Percentiles rank a stretch among this genome's conserved stretches.
Evolutionary conservation across 306 rosid species (phyloP).

Genomic region (Boehmeria nivea): DNA sequence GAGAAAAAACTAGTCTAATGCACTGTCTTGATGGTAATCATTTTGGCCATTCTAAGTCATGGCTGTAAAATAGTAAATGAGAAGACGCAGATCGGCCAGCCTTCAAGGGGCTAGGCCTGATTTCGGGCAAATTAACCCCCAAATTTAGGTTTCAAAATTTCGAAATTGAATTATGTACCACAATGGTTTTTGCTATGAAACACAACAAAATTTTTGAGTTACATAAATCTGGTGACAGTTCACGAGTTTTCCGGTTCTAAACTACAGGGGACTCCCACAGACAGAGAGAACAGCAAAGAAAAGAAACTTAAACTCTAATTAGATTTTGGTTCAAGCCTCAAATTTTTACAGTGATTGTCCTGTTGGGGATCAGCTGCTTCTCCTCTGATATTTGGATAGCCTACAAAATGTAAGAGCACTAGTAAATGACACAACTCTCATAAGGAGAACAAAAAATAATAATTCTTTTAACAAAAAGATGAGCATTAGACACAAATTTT

Average conservation of each 20-base stretch:
- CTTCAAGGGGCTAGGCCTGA: too few species aligned
- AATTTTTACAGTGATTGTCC: slow-evolving; percentile 14
- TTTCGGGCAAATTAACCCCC: too few species aligned
- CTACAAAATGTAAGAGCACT: slow-evolving; percentile 13
- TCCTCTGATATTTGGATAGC: slow-evolving; percentile 3
- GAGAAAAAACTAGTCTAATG: too few species aligned
- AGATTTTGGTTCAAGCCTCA: slow-evolving; percentile 20
- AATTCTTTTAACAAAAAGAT: not conserved
- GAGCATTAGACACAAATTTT: not conserved
- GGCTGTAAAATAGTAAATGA: too few species aligned
- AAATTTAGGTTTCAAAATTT: too few species aligned
- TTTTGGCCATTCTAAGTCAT: too few species aligned
- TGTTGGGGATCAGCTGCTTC: slow-evolving; percentile 6
- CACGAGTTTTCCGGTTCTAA: slow-evolving; percentile 8
- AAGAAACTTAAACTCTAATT: not conserved
- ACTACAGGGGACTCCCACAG: not conserved
- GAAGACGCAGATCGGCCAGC: too few species aligned
- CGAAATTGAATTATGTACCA: not conserved
- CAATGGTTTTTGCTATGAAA: too few species aligned
- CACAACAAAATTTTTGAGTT: slow-evolving; percentile 15
- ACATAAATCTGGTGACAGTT: not conserved
- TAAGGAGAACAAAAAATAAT: too few species aligned
- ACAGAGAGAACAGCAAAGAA: not conserved
- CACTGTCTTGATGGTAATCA: too few species aligned
- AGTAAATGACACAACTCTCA: too few species aligned